Conservation (phyloP, 106 monocot genomes). For the Triglochin maritima region DNA sequence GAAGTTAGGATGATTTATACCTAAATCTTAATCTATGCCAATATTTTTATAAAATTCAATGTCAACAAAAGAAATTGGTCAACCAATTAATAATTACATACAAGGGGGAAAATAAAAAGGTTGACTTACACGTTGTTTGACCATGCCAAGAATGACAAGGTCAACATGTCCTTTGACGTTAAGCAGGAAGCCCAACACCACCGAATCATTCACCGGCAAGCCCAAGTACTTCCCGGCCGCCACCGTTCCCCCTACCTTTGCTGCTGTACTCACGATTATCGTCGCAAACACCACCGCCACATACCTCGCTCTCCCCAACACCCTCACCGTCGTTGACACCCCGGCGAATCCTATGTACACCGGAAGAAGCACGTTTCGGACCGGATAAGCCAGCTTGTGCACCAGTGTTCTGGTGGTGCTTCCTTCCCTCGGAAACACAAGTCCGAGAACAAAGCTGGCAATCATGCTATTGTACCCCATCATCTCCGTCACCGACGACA, state of each 20-base stretch:
- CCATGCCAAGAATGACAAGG: slow-evolving; percentile 29
- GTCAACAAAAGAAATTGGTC: not conserved
- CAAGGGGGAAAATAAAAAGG: not conserved
- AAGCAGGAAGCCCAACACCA: slow-evolving; percentile 43
- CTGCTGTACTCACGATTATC: slow-evolving; percentile 17
- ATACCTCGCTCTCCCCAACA: not conserved
- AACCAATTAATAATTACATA: not conserved
- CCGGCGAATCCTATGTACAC: slow-evolving; percentile 41
- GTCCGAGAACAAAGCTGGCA: slow-evolving; percentile 41
- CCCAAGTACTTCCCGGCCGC: slow-evolving; percentile 19
- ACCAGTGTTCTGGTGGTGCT: slow-evolving; percentile 36
- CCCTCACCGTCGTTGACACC: slow-evolving; percentile 14
- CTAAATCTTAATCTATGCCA: no score
- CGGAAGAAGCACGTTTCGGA: slow-evolving; percentile 40
- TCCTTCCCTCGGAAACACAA: slow-evolving; percentile 43
- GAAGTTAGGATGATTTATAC: no score
- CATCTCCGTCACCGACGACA: slow-evolving; percentile 25
- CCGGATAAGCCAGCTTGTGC: slow-evolving; percentile 24
- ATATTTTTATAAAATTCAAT: not conserved
- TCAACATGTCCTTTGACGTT: slow-evolving; percentile 67
- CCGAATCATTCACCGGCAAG: slow-evolving; percentile 24
- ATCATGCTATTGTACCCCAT: slow-evolving; percentile 45
- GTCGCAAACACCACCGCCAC: slow-evolving; percentile 8
- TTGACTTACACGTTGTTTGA: not conserved
- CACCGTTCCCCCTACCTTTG: slow-evolving; percentile 51